Percentiles rank a stretch among this genome's conserved stretches.
phyloP scores from a whole-genome alignment of 2,329 filamentous ascomycete genomes.

The Fusarium siculi region DNA sequence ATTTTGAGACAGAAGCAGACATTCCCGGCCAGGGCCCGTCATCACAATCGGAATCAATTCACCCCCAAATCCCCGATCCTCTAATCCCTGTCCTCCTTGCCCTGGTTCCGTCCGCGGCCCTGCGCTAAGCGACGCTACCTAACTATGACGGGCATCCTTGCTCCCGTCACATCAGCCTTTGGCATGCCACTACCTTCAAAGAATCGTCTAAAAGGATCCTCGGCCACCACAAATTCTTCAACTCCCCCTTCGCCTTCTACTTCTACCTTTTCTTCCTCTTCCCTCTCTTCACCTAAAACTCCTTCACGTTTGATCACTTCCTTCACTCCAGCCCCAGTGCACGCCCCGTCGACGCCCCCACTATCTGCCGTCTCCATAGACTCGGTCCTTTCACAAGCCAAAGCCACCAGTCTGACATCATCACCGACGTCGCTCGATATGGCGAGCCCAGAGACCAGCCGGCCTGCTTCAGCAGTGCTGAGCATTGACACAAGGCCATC shows the following conservation, averaged over 20 bases:
- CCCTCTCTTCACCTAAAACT: slow-evolving; percentile 17
- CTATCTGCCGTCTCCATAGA: slow-evolving; percentile 33
- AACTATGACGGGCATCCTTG: slow-evolving; percentile 48
- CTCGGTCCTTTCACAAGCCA: slow-evolving; percentile 34
- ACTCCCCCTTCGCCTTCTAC: slow-evolving; percentile 28
- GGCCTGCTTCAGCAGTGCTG: slow-evolving; percentile 11
- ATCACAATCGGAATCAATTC: slow-evolving; percentile 2
- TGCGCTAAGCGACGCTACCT: neutral
- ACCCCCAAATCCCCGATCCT: slow-evolving; percentile 5
- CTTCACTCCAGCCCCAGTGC: neutral
- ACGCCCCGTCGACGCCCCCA: slow-evolving; percentile 2
- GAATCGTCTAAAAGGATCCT: slow-evolving; percentile 40
- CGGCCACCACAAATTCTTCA: slow-evolving; percentile 18
- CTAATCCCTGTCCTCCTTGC: neutral
- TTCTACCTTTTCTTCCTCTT: slow-evolving; percentile 23
- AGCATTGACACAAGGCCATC: slow-evolving; percentile 24
- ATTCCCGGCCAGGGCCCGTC: slow-evolving; percentile 1
- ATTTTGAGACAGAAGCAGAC: neutral
- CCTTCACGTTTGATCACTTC: slow-evolving; percentile 20
- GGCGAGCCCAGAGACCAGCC: slow-evolving; percentile 25
- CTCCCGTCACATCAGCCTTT: slow-evolving; percentile 50
- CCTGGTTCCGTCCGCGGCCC: neutral
- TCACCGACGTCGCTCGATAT: slow-evolving; percentile 24
- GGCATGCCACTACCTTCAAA: slow-evolving; percentile 46
- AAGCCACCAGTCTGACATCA: slow-evolving; percentile 28